Evolutionary conservation across 441 rosid species (phyloP), one percentile per base, ranked within the genome.

Genomic region (Arabidopsis hybrid): DNA sequence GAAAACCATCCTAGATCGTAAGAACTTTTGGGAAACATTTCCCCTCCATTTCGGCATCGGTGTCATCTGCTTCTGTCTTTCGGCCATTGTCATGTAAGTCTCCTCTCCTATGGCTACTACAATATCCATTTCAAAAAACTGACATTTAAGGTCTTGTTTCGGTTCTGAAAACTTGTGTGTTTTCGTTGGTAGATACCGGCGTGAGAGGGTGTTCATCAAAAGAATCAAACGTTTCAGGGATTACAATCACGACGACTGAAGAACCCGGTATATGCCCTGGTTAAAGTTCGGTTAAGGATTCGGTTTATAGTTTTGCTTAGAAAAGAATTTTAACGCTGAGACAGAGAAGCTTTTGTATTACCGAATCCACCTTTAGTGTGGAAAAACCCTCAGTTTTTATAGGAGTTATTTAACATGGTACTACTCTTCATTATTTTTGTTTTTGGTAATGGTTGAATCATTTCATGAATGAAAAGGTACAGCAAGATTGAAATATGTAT

Each of bases 1-100:
- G 86, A 88, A 74, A 72, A 61, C 84, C 8, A 74, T 85, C 80
- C 85, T 89, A 52, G 90, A 91, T 78, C 83, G 17, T 35, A 80
- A 83, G 72, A 84, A 84, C 43, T 90, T 91, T 70, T 85, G 88
- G 92, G 83, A 82, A 8, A 82, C 92, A 11, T 87, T 93, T 78
- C 77, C 76, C 17, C 34, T 84, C 74, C 98, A 91, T 79, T 85
- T 91, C 59, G 81, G 75, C 53, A 46, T 88, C 0, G 97, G 97
- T 45, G 73, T 87, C 29, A 32, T 84, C 47, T 89, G 91, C 83
- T 82, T 94, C 79, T 87, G 88, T 87, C 51, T 82, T 38, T 87
- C 96, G 16, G 77, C 91, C 65, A 49, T 79, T 55, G 64, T 89
- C 76, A 82, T 90, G 96, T 88, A 82, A 91, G 92, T 79, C 39